A percentile compares a stretch with the other conserved stretches of the same genome.
Evolutionary conservation across 164 flowering plant species (phyloP).

Genomic region (Vitis riparia): DNA sequence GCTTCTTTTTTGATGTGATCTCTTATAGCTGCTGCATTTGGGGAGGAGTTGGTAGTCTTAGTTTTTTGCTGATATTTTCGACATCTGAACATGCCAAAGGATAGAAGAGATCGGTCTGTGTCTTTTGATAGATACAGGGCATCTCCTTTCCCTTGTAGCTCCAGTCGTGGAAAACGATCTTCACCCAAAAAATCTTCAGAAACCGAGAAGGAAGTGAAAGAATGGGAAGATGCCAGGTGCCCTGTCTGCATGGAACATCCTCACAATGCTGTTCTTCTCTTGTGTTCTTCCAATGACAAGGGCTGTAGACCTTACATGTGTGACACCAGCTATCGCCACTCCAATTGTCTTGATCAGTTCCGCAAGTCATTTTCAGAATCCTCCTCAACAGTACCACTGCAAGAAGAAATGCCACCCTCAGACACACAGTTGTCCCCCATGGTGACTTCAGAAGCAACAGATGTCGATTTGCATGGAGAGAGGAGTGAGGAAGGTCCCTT

Average conservation of each 20-base stretch:
- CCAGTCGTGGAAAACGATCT: slow-evolving; percentile 35
- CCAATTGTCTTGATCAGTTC: slow-evolving; percentile 89
- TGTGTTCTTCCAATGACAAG: slow-evolving; percentile 75
- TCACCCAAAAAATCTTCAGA: slow-evolving; percentile 39
- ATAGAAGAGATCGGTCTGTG: slow-evolving; percentile 60
- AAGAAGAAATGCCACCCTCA: slow-evolving; percentile 25
- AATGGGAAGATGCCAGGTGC: slow-evolving; percentile 93
- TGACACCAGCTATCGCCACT: slow-evolving; percentile 88
- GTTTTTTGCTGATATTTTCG: neutral
- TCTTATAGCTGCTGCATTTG: neutral
- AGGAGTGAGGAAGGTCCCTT: slow-evolving; percentile 22
- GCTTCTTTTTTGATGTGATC: no score
- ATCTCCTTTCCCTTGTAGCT: slow-evolving; percentile 71
- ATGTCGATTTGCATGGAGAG: slow-evolving; percentile 22
- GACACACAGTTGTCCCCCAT: neutral
- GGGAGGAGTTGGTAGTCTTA: neutral
- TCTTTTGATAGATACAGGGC: slow-evolving; percentile 50
- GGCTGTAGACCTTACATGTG: slow-evolving; percentile 97
- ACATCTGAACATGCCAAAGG: slow-evolving; percentile 64
- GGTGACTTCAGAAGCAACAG: slow-evolving; percentile 19
- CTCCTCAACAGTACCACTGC: slow-evolving; percentile 17
- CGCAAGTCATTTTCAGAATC: slow-evolving; percentile 53
- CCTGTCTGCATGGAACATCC: slow-evolving; percentile 99
- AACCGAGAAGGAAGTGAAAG: slow-evolving; percentile 43
- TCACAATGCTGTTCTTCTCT: slow-evolving; percentile 84